Evolutionary conservation across 352 stramenopile genomes (phyloP).

Genomic region (Proteromonas lacertae): DNA sequence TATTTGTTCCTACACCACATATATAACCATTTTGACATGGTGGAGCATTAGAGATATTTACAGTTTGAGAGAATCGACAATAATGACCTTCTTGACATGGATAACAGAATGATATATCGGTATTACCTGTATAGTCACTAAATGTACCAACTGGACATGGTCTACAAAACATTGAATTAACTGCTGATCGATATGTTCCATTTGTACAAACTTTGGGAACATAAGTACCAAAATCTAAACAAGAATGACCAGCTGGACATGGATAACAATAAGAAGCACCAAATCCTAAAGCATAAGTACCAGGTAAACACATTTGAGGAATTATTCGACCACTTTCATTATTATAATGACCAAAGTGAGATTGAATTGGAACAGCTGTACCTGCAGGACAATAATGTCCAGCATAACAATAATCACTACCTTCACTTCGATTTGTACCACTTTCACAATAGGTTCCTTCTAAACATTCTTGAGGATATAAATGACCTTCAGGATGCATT

Average conservation of each 20-base stretch:
- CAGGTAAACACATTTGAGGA: slow-evolving; percentile 69
- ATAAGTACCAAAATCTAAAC: slow-evolving; percentile 63
- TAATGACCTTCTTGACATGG: slow-evolving; percentile 63
- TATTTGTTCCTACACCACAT: slow-evolving; percentile 59
- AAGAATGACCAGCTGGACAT: slow-evolving; percentile 60
- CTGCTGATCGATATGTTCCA: slow-evolving; percentile 63
- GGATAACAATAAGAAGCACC: slow-evolving; percentile 40
- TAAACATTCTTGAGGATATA: slow-evolving; percentile 51
- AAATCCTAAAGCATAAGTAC: slow-evolving; percentile 63
- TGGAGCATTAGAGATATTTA: slow-evolving; percentile 29
- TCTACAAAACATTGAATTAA: slow-evolving; percentile 67
- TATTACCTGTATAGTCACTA: slow-evolving; percentile 43
- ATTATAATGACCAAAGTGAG: slow-evolving; percentile 57
- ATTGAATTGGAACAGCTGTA: slow-evolving; percentile 34
- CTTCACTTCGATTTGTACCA: slow-evolving; percentile 29
- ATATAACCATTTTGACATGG: slow-evolving; percentile 57
- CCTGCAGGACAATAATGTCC: slow-evolving; percentile 77
- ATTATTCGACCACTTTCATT: slow-evolving; percentile 39
- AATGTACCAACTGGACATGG: slow-evolving; percentile 68
- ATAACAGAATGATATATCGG: slow-evolving; percentile 70
- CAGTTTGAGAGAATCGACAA: slow-evolving; percentile 50
- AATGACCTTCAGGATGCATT: slow-evolving; percentile 25
- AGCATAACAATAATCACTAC: slow-evolving; percentile 41
- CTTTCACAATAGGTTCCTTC: slow-evolving; percentile 70
- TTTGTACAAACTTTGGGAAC: slow-evolving; percentile 58